Evolutionary conservation across 768 basidiomycete genomes (phyloP).

Genomic region (Trametes elegans): DNA sequence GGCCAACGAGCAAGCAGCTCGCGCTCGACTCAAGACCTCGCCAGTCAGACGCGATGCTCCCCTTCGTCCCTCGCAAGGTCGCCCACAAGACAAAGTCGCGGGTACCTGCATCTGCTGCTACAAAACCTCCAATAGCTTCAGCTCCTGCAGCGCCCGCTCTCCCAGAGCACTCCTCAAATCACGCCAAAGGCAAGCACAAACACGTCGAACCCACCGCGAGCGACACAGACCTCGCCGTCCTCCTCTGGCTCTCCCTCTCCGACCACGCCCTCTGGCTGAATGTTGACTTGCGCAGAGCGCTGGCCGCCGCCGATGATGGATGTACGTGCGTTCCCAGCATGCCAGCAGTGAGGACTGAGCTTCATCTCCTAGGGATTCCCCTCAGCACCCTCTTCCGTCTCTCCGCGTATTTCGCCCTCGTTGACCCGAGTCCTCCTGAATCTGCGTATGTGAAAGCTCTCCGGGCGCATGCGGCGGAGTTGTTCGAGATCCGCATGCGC

Average conservation of each 20-base stretch:
- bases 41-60: constrained; percentile 29
- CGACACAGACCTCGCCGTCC: constrained; percentile 46
- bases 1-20: too few relatives aligned
- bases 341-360: constrained; percentile 13
- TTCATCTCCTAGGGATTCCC: constrained; percentile 48
- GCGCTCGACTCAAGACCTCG: too few relatives aligned
- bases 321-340: constrained; percentile 42
- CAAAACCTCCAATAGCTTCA: background rate
- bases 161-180: background rate
- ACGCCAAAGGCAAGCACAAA: constrained; percentile 29
- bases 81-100: constrained; percentile 28
- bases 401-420: constrained; percentile 31
- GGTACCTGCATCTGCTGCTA: constrained; percentile 10
- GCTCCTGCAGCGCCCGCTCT: constrained; percentile 4
- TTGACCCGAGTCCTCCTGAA: constrained; percentile 39
- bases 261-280: constrained; percentile 69
- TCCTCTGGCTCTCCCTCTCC: constrained; percentile 63
- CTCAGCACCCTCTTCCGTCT: constrained; percentile 50
- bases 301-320: constrained; percentile 45
- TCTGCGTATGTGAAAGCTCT: constrained; percentile 55
- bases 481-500: constrained; percentile 61
- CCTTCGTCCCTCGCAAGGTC: constrained; percentile 49
- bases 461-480: constrained; percentile 43
- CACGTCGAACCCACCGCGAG: constrained; percentile 21
- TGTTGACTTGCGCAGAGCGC: constrained; percentile 41